Evolutionary conservation across 306 rosid genomes (phyloP).

Genomic region (Vachellia collinsii): DNA sequence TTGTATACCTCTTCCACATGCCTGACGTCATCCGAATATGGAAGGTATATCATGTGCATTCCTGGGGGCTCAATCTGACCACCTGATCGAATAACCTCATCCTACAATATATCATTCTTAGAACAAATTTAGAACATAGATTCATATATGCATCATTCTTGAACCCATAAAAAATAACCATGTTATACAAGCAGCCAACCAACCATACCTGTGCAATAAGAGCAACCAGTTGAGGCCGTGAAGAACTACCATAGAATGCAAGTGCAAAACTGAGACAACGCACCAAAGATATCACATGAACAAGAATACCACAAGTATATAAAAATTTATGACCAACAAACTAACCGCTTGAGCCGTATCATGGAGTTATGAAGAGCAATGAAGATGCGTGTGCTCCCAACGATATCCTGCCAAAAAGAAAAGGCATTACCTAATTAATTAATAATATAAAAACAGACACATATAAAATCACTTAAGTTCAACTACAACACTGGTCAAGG

Average conservation of each 20-base stretch:
- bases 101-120: conserved; percentile 49
- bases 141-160: background rate
- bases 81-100: conserved; percentile 69
- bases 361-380: conserved; percentile 87
- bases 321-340: background rate
- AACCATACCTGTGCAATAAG: conserved; percentile 88
- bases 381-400: conserved; percentile 71
- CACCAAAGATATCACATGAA: conserved; percentile 29
- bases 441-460: conserved; percentile 20
- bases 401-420: conserved; percentile 63
- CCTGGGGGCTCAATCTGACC: conserved; percentile 97
- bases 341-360: conserved; percentile 81
- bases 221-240: conserved; percentile 91
- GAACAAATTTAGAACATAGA: background rate
- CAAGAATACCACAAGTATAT: background rate
- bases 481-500: conserved; percentile 31
- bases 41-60: conserved; percentile 92
- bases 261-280: conserved; percentile 75
- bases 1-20: conserved; percentile 81
- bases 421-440: conserved; percentile 21
- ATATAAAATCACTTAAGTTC: conserved; percentile 31
- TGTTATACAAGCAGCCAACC: conserved; percentile 20
- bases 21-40: conserved; percentile 91
- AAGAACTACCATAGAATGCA: conserved; percentile 79
- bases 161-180: conserved; percentile 25